These are phyloP conservation scores for Emydomyces testavorans DNA, from an alignment of 2,329 filamentous ascomycete species.

Conservation along the genomic window DNA sequence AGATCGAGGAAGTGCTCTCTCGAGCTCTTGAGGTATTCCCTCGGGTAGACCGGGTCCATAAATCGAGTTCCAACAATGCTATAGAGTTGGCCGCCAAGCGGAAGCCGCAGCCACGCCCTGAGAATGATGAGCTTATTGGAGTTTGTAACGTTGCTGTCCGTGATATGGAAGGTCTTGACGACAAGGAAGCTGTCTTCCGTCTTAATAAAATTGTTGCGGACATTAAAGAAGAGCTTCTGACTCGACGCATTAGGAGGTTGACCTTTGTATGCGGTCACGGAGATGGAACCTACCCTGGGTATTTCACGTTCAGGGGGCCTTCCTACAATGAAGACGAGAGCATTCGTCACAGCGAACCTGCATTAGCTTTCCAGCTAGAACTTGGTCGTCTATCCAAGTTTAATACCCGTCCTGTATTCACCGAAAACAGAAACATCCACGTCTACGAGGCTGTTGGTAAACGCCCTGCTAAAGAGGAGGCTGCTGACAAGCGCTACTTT, in stretches of 20 bases:
- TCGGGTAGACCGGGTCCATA: constrained; percentile 43
- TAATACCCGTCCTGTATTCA: constrained; percentile 96
- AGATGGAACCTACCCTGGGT: constrained; percentile 87
- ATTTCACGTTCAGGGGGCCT: constrained; percentile 96
- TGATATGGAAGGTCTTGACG: constrained; percentile 72
- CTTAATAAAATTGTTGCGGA: constrained; percentile 65
- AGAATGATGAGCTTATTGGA: constrained; percentile 62
- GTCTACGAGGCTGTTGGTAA: constrained; percentile 96
- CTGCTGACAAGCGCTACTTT: constrained; percentile 77
- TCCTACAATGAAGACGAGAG: constrained; percentile 80
- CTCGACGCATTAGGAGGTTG: constrained; percentile 72
- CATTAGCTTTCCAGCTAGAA: constrained; percentile 96
- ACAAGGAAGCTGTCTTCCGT: constrained; percentile 65
- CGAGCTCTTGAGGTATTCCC: constrained; percentile 80
- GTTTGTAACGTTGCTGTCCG: constrained; percentile 88
- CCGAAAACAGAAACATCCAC: constrained; percentile 97
- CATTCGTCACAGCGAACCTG: constrained; percentile 94
- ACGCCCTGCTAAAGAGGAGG: constrained; percentile 72
- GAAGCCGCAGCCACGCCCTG: constrained; percentile 44
- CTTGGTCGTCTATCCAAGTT: constrained; percentile 89
- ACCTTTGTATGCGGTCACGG: constrained; percentile 94
- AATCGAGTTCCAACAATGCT: constrained; percentile 48
- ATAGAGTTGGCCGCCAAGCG: constrained; percentile 66
- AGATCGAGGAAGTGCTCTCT: constrained; percentile 74
- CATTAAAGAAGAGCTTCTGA: constrained; percentile 70